A percentile compares a stretch with the other conserved stretches of the same genome.
phyloP scores from a whole-genome alignment of 331 rosid species.

The Quercus phellos region DNA sequence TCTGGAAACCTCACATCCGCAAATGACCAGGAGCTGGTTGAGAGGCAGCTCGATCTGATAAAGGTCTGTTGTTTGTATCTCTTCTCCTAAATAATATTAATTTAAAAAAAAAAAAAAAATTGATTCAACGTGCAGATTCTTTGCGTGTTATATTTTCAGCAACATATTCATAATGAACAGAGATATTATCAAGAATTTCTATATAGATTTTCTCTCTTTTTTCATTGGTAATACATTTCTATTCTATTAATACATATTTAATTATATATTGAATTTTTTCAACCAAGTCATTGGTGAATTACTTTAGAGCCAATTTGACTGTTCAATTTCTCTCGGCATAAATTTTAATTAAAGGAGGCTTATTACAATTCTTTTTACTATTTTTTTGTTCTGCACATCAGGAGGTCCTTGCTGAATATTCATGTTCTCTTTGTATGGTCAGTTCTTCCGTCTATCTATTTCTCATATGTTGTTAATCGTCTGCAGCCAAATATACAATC shows the following conservation, averaged over 20 bases:
- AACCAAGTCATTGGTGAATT: conserved; percentile 6
- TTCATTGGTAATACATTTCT: not conserved
- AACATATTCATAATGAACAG: not conserved
- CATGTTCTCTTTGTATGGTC: not conserved
- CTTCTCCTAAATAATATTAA: not conserved
- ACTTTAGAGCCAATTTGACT: not conserved
- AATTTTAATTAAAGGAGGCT: conserved; percentile 3
- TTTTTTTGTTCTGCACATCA: not conserved
- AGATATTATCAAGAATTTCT: not conserved
- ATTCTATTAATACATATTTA: not conserved
- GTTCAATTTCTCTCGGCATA: conserved; percentile 1
- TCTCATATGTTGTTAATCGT: conserved; percentile 32
- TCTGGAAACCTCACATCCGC: conserved; percentile 67
- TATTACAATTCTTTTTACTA: not conserved
- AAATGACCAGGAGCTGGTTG: conserved; percentile 77
- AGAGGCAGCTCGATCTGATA: conserved; percentile 87
- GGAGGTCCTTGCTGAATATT: not conserved
- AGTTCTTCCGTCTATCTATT: conserved; percentile 31
- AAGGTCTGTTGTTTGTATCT: conserved; percentile 49
- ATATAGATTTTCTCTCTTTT: not conserved
- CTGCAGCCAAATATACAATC: conserved; percentile 87
- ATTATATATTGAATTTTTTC: conserved; percentile 7
- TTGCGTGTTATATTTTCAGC: not conserved
- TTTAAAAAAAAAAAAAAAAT: not conserved
- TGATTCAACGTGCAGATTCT: not conserved